Evolutionary conservation across 805 yeast genomes (phyloP).

Genomic region (Saturnispora bothae): DNA sequence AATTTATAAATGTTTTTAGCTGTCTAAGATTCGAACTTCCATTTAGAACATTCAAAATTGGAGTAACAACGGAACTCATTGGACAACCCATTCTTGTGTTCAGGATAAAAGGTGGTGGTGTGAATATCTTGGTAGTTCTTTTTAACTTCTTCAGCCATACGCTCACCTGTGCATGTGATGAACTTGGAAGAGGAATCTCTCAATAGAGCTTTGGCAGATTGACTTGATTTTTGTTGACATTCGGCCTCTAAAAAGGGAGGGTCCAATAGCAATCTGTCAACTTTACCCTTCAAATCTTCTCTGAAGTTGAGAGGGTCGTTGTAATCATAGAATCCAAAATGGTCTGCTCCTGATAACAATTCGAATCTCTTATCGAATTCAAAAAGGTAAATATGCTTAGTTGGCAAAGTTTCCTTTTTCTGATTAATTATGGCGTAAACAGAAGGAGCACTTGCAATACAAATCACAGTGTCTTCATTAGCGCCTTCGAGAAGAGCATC

Average conservation of each 20-base stretch:
- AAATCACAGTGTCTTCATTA: conserved; percentile 56
- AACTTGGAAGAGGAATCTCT: conserved; percentile 33
- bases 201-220: conserved; percentile 53
- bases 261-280: conserved; percentile 67
- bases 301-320: conserved; percentile 57
- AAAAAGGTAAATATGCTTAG: conserved; percentile 58
- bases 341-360: conserved; percentile 54
- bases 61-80: conserved; percentile 87
- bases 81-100: conserved; percentile 75
- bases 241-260: conserved; percentile 81
- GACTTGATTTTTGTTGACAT: conserved; percentile 65
- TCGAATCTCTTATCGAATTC: conserved; percentile 76
- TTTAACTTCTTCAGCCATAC: conserved; percentile 60
- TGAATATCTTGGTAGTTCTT: conserved; percentile 53
- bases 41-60: conserved; percentile 53
- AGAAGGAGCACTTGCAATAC: conserved; percentile 82
- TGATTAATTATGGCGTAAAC: conserved; percentile 74
- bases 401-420: conserved; percentile 46
- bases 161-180: conserved; percentile 81
- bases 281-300: conserved; percentile 42
- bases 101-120: conserved; percentile 63
- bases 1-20: no score
- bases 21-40: conserved; percentile 36
- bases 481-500: conserved; percentile 71
- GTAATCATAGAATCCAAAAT: conserved; percentile 69